Base-by-base conservation (phyloP, 139 green algal genomes). In the Coelastrella sp. region DNA sequence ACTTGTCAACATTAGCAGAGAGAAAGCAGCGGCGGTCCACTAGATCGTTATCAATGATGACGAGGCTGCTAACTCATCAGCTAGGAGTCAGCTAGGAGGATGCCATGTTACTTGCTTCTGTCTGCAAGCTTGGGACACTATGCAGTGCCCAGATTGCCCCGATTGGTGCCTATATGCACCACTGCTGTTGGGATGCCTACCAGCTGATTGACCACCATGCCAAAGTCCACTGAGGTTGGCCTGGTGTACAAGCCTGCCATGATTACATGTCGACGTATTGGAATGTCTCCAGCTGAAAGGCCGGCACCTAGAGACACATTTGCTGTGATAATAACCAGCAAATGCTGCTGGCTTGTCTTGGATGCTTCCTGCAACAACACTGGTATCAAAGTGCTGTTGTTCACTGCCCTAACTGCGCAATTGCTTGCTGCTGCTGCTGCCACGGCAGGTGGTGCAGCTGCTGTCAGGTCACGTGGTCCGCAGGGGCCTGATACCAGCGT, bases 181-280 rank as follows among this genome's bases (percentile, higher is more conserved):
- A 49, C 35, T 49, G 35, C 35, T 49, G 35, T 49, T 76, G 17
- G 15, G 24, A 6, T 24, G 68, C 68, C 24, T 24, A 76, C 78
- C 78, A 85, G 66, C 35, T 88, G 84, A 57, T 80, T 88, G 68
- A 80, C 70, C 84, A 83, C 84, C 70, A 82, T 89, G 22, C 84
- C 84, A 20, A 89, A 74, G 56, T 89, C 84, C 60, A 89, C 70
- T 20, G 84, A 89, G 3, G 70, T 89, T 6, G 84, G 70, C 20
- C 17, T 6, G 0, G 25, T 70, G 6, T 63, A 68, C 49, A 82
- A 15, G 57, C 84, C 84, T n/a, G 25, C n/a, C 20, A 89, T 8
- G 6, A 82, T 19, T 5, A 89, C 70, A 17, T 68, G 84, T 58
- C 84, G n/a, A 12, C 63, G 19, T 35, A 83, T 83, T 61, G 27